Conservation (phyloP, 495 filamentous ascomycete species). For the Neurospora sp. region DNA sequence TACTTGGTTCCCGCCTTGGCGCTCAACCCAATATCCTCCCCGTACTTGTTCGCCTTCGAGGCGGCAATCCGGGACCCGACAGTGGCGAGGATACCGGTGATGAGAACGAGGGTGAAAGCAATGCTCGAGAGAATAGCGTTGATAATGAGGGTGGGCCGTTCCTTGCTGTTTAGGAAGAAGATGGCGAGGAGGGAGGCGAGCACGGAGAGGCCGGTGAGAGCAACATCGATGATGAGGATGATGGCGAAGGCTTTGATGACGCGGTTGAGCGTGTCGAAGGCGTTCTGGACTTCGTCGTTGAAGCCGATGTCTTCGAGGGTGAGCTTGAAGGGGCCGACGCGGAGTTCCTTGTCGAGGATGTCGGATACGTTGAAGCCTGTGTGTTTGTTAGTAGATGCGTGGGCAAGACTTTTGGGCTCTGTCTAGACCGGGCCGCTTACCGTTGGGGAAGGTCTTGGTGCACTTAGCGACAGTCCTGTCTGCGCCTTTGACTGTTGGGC, state of each 20-base stretch:
- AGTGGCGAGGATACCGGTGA: slow-evolving; percentile 14
- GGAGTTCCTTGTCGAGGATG: slow-evolving; percentile 43
- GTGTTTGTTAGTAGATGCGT: background rate
- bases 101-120: slow-evolving; percentile 10
- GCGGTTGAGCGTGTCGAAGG: slow-evolving; percentile 42
- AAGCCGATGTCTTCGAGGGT: slow-evolving; percentile 49
- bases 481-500: slow-evolving; percentile 35
- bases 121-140: slow-evolving; percentile 19
- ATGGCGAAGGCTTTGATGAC: slow-evolving; percentile 47
- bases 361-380: slow-evolving; percentile 49
- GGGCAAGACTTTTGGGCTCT: background rate
- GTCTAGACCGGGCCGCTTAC: slow-evolving; percentile 21
- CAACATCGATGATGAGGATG: slow-evolving; percentile 53
- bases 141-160: background rate
- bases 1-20: slow-evolving; percentile 23
- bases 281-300: slow-evolving; percentile 50
- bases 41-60: slow-evolving; percentile 21
- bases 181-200: slow-evolving; percentile 36
- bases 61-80: slow-evolving; percentile 21
- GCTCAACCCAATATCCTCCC: slow-evolving; percentile 21
- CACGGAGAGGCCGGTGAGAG: slow-evolving; percentile 45
- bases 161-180: slow-evolving; percentile 24
- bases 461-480: slow-evolving; percentile 53
- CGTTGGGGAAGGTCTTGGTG: slow-evolving; percentile 44
- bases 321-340: slow-evolving; percentile 33